These are phyloP conservation scores for Mycena haematopus DNA, from an alignment of 768 basidiomycete genomes.

Conservation along the genomic window DNA sequence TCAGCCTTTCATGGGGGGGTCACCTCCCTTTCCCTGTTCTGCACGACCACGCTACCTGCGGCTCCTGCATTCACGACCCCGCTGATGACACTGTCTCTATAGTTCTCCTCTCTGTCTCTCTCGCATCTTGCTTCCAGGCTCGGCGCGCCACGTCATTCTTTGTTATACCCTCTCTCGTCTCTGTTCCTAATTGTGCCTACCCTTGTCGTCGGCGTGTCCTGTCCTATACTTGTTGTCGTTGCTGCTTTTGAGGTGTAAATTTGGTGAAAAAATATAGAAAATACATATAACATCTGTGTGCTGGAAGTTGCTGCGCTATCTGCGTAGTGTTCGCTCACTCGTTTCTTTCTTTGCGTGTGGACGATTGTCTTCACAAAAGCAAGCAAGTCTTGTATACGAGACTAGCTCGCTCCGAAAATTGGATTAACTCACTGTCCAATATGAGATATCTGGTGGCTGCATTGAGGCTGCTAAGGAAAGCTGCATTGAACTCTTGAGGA, in stretches of 20 bases:
- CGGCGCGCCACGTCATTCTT: constrained; percentile 18
- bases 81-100: constrained; percentile 24
- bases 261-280: constrained; percentile 4
- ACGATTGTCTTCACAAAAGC: too few relatives aligned
- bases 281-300: neutral
- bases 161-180: constrained; percentile 28
- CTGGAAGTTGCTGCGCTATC: too few relatives aligned
- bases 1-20: neutral
- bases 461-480: too few relatives aligned
- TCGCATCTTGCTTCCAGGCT: constrained; percentile 15
- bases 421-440: too few relatives aligned
- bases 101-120: neutral
- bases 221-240: neutral
- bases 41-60: constrained; percentile 9
- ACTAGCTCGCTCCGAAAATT: too few relatives aligned
- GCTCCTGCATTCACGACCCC: constrained; percentile 16
- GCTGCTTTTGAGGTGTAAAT: neutral
- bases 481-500: too few relatives aligned
- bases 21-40: constrained; percentile 3
- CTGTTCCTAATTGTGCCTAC: neutral
- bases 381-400: too few relatives aligned
- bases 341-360: too few relatives aligned
- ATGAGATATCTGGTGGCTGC: too few relatives aligned
- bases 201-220: neutral
- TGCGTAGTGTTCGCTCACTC: too few relatives aligned